Base-by-base conservation (phyloP, 345 rosid species). In the Gossypium australe region DNA sequence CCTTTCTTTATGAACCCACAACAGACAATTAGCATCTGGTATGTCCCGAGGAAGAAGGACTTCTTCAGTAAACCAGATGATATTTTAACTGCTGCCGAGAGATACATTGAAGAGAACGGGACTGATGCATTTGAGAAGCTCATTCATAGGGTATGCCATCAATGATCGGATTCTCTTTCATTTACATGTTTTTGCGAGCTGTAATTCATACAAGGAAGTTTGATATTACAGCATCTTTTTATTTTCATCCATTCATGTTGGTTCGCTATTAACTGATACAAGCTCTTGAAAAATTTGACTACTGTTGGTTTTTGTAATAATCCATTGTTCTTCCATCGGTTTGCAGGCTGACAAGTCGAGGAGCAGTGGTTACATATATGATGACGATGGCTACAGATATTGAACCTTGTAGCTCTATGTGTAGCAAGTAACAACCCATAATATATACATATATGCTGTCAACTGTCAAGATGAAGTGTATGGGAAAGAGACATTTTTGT, bases 121-220 rank as follows among this genome's bases (percentile, higher is more conserved):
- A 86, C 97, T 48, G 88, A 89, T 69, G 98, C 90, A 67, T 93
- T 95, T 25, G 98, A 91, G 85, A 87, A 90, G 83, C 87, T 95
- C 66, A 81, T 93, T 81, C 82, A 88, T 80, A 85, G 87, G 87
- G 97, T 92, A 85, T 67, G 73, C 8, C 41, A n/a, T 52, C 51
- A 71, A 43, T 52, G 25, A 20, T 63, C 29, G 34, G 24, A 24
- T 66, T 75, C 45, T 17, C 43, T 45, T 13, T 51, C 44, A 68
- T 51, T 13, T 53, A 20, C 29, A 4, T 55, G 34, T 4, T 27
- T 76, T 58, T 34, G 49, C 38, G 57, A 22, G 34, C n/a, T 38
- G 12, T 59, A 2, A 64, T 18, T 56, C 2, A 11, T 6, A 0
- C 72, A 16, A 17, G 22, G 56, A 72, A 22, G 45, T 43, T 72